Percentiles rank a stretch among this genome's conserved stretches.
Evolutionary conservation across 768 basidiomycete species (phyloP).

Genomic region (Agrocybe chaxingu): DNA sequence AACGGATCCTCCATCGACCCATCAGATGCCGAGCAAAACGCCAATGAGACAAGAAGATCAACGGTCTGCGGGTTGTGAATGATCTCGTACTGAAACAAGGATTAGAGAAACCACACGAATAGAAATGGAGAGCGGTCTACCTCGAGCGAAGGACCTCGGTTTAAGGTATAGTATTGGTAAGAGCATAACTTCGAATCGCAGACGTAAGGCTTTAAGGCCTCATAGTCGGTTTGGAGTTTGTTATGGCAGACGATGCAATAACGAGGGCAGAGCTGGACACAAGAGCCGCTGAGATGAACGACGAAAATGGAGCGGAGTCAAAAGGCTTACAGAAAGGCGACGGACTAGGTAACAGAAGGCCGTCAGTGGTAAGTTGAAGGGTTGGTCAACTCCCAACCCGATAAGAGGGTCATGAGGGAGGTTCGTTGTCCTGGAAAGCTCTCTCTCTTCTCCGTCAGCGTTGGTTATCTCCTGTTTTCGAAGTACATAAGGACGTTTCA

Average conservation of each 20-base stretch:
- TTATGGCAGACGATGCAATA: slow-evolving; percentile 78
- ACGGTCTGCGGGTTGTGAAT: slow-evolving; percentile 59
- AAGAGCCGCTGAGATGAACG: neutral
- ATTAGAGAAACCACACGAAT: slow-evolving; percentile 1
- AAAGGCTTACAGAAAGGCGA: slow-evolving; percentile 49
- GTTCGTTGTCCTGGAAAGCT: slow-evolving; percentile 33
- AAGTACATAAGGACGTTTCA: neutral
- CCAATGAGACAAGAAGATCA: slow-evolving; percentile 64
- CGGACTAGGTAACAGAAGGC: slow-evolving; percentile 66
- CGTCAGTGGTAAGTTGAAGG: slow-evolving; percentile 58
- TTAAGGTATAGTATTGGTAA: slow-evolving; percentile 67
- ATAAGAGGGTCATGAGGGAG: slow-evolving; percentile 58
- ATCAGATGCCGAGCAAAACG: slow-evolving; percentile 55
- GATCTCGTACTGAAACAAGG: slow-evolving; percentile 57
- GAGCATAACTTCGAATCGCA: slow-evolving; percentile 63
- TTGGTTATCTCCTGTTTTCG: slow-evolving; percentile 27
- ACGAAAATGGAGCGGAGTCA: neutral
- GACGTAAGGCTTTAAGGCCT: slow-evolving; percentile 71
- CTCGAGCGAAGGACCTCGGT: slow-evolving; percentile 66
- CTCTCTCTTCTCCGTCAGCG: slow-evolving; percentile 44
- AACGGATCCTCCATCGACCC: slow-evolving; percentile 53
- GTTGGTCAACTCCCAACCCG: slow-evolving; percentile 24
- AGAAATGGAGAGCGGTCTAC: slow-evolving; percentile 26
- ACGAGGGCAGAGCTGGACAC: slow-evolving; percentile 53
- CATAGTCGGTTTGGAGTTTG: slow-evolving; percentile 46